Evolutionary conservation across 2,329 filamentous ascomycete genomes (phyloP).

Genomic region (Neopestalotiopsis sp.): DNA sequence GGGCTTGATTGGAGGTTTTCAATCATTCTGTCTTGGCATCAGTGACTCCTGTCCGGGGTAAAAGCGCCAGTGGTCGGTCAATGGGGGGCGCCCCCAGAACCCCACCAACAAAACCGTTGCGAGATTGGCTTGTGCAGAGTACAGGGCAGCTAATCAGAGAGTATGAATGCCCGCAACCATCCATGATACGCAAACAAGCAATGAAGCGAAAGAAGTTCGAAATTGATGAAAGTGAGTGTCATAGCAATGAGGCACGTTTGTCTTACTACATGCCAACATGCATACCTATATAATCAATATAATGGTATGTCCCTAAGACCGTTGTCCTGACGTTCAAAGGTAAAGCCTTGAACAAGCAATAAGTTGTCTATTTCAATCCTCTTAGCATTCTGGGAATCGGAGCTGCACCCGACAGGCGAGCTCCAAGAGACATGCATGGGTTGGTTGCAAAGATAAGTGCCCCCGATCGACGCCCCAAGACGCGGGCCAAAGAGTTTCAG

Average conservation of each 20-base stretch:
- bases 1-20: neutral
- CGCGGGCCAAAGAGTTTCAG: neutral
- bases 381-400: neutral
- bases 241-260: no score
- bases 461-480: neutral
- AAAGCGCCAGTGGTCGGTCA: neutral
- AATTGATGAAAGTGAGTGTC: no score
- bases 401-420: neutral
- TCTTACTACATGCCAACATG: no score
- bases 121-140: neutral
- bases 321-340: no score
- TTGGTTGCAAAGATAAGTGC: neutral
- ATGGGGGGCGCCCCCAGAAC: neutral
- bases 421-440: neutral
- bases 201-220: no score
- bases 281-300: no score
- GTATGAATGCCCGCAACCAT: no score
- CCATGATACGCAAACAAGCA: no score
- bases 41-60: neutral
- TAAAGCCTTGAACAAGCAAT: no score
- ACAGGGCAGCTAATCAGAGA: neutral
- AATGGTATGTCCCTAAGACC: no score
- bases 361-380: neutral
- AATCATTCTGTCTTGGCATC: neutral
- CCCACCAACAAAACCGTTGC: neutral